Percentiles rank a stretch among this genome's conserved stretches.
phyloP scores from a whole-genome alignment of 305 asterid species.

The Fraxinus dipetala region DNA sequence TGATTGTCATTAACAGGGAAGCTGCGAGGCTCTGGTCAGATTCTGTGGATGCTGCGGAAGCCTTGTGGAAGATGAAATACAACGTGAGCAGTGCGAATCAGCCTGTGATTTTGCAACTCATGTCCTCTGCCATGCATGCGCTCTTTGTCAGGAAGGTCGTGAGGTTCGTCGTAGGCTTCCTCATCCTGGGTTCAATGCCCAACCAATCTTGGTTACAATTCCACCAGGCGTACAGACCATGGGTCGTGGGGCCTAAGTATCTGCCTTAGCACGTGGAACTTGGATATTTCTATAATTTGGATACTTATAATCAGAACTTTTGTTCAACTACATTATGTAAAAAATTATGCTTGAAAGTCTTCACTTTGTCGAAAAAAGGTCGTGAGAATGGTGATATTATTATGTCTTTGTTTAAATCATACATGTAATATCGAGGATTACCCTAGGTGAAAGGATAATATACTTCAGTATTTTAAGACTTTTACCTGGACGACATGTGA shows the following conservation, averaged over 20 bases:
- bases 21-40: slow-evolving; percentile 54
- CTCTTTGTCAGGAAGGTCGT: slow-evolving; percentile 95
- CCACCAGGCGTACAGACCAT: slow-evolving; percentile 78
- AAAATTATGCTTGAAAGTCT: not conserved
- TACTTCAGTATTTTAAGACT: not conserved
- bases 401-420: not conserved
- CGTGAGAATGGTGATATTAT: not conserved
- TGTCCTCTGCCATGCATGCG: slow-evolving; percentile 74
- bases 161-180: slow-evolving; percentile 88
- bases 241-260: slow-evolving; percentile 41
- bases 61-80: slow-evolving; percentile 55
- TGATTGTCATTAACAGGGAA: slow-evolving; percentile 49
- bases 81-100: slow-evolving; percentile 68
- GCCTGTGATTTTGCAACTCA: slow-evolving; percentile 83
- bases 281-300: not conserved
- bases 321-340: not conserved
- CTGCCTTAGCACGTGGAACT: not conserved
- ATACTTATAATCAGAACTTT: not conserved
- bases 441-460: not conserved
- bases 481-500: too few species aligned
- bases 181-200: slow-evolving; percentile 66
- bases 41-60: slow-evolving; percentile 55
- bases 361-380: not conserved
- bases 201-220: slow-evolving; percentile 57
- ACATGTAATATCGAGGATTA: not conserved